Conservation (phyloP, 176 grass and related monocot species). For the Bolboschoenus planiculmis region DNA sequence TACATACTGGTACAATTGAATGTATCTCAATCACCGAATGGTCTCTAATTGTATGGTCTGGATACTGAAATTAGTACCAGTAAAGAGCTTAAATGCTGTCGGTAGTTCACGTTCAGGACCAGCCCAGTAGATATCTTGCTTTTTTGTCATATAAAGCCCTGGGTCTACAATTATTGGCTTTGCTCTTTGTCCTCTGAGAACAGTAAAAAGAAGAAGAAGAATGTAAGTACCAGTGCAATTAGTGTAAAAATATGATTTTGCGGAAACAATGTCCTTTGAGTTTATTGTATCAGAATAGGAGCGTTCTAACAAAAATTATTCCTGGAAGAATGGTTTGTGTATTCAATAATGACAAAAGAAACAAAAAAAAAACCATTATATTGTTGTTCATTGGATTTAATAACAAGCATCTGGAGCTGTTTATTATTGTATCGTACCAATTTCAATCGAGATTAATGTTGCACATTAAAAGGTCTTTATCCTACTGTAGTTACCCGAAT, state of each 20-base stretch:
- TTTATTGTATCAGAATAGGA: not conserved
- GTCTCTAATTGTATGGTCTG: not conserved
- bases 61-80: constrained; percentile 25
- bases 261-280: not conserved
- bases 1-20: not conserved
- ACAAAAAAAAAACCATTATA: too few relatives aligned
- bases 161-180: constrained; percentile 72
- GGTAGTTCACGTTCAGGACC: constrained; percentile 42
- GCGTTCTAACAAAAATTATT: not conserved
- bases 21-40: not conserved
- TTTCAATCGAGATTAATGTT: not conserved
- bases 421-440: not conserved
- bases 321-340: not conserved
- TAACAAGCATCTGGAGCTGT: not conserved
- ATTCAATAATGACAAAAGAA: too few relatives aligned
- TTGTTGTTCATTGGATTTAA: not conserved
- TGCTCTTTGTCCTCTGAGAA: constrained; percentile 39
- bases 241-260: not conserved
- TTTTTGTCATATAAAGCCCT: constrained; percentile 48
- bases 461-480: not conserved
- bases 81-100: constrained; percentile 79
- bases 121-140: constrained; percentile 72
- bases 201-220: not conserved
- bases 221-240: not conserved
- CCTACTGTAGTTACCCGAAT: not conserved